Conservation (phyloP, 1,284 basidiomycete genomes). For the Vanrija pseudolonga region DNA sequence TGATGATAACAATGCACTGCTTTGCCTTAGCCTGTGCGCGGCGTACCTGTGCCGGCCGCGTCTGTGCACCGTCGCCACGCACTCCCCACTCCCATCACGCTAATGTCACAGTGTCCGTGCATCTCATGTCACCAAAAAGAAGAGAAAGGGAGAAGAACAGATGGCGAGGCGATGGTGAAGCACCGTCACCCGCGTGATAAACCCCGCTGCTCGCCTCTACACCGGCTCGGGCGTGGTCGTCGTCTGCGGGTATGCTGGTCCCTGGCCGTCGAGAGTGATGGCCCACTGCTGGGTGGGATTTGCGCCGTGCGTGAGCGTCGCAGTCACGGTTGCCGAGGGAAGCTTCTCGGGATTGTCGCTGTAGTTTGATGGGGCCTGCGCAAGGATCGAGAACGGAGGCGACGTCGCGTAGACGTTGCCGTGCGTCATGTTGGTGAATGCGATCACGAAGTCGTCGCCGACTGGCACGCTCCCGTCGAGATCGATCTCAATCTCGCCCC, state of each 20-base stretch:
- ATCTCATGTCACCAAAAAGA: too few relatives aligned
- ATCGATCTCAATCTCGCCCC: slow-evolving; percentile 47
- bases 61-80: too few relatives aligned
- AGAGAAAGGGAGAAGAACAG: too few relatives aligned
- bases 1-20: too few relatives aligned
- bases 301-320: slow-evolving; percentile 36
- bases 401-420: slow-evolving; percentile 44
- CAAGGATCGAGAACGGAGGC: slow-evolving; percentile 39
- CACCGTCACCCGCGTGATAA: too few relatives aligned
- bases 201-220: background rate
- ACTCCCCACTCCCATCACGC: too few relatives aligned
- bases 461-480: slow-evolving; percentile 31
- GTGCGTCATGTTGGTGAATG: slow-evolving; percentile 44
- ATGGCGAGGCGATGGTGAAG: too few relatives aligned
- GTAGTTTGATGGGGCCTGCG: slow-evolving; percentile 31
- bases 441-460: slow-evolving; percentile 39
- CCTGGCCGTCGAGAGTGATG: slow-evolving; percentile 32
- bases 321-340: slow-evolving; percentile 24
- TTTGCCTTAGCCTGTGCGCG: too few relatives aligned
- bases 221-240: slow-evolving; percentile 3
- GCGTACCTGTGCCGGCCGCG: too few relatives aligned
- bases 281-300: slow-evolving; percentile 48
- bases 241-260: background rate
- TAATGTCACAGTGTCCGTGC: too few relatives aligned
- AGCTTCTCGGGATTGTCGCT: slow-evolving; percentile 9